Evolutionary conservation across 495 filamentous ascomycete species (phyloP).

Genomic region (Hypoxylon fragiforme): DNA sequence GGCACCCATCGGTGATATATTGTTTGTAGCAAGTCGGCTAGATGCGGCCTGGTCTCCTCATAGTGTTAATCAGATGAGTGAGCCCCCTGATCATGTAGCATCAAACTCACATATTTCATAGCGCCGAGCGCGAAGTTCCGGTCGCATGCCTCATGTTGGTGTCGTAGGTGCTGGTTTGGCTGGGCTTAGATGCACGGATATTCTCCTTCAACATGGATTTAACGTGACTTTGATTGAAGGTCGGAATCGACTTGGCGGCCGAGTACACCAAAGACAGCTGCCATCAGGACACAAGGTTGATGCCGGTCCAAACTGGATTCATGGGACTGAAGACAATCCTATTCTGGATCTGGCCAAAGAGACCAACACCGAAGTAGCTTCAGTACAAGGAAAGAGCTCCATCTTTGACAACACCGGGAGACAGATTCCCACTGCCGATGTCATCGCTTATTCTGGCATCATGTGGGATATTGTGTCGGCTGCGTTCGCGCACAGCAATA

Average conservation of each 20-base stretch:
- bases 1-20: constrained; percentile 34
- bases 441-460: constrained; percentile 57
- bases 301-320: constrained; percentile 94
- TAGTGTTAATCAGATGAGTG: constrained; percentile 40
- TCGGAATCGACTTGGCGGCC: constrained; percentile 79
- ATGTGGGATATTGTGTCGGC: constrained; percentile 80
- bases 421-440: constrained; percentile 54
- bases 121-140: constrained; percentile 40
- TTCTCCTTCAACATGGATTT: constrained; percentile 76
- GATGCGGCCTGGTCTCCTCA: constrained; percentile 39
- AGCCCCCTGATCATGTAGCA: constrained; percentile 16
- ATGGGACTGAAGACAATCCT: constrained; percentile 83
- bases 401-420: constrained; percentile 68
- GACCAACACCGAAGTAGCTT: constrained; percentile 63
- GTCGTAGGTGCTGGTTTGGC: constrained; percentile 86
- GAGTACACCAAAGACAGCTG: constrained; percentile 61
- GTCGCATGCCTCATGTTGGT: constrained; percentile 56
- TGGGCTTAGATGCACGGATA: constrained; percentile 84
- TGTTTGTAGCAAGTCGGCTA: constrained; percentile 33
- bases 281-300: constrained; percentile 52
- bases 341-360: constrained; percentile 75
- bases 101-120: constrained; percentile 39
- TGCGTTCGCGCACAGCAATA: constrained; percentile 79
- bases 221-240: constrained; percentile 86
- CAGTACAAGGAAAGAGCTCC: constrained; percentile 59